Evolutionary conservation across 164 flowering plant genomes (phyloP), one percentile per base, ranked within the genome.

Genomic region (Tetracentron sinense): DNA sequence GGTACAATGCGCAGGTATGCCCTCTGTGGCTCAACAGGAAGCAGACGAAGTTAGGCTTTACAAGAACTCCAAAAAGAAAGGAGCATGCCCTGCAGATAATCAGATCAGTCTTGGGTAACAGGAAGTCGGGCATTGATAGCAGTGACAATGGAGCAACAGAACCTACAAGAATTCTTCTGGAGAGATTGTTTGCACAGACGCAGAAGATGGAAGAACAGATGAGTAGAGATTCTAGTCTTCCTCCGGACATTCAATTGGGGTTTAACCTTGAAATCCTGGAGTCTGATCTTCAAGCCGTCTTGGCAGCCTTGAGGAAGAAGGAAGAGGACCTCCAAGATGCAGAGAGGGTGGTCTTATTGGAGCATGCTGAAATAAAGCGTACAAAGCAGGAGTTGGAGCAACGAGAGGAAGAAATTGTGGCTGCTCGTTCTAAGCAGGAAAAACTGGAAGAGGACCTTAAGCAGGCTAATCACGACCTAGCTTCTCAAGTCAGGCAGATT

Each of bases 281-380:
- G 57, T 75, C 83, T 15, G 97, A 85, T 74, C 90, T 90, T 57
- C 81, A 74, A 64, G 89, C 85, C 47, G 90, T 83, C 28, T 62
- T 90, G 76, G 61, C 60, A 19, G 85, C 77, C 30, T 72, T 93
- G 79, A 85, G 71, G 73, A 80, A 77, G 73, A 93, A 87, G 70
- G 97, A 90, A 78, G 90, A 87, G 29, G 89, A 88, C 64, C 78
- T 90, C 26, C 77, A 72, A 50, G 79, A 88, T 68, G 89, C 89
- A 7, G 90, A 84, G 68, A 76, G 71, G 61, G 72, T 47, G 63
- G 81, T 93, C 6, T 44, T 74, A 58, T 62, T 74, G 70, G 94
- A 88, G 56, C 74, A 69, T 50, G 50, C 71, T 59, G 84, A 85
- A 72, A 47, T 88, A 42, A 71, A 69, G 51, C 74, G 59, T 42